These are phyloP conservation scores for Penicillium verhagenii DNA, from an alignment of 495 filamentous ascomycete species.

Conservation along the genomic window DNA sequence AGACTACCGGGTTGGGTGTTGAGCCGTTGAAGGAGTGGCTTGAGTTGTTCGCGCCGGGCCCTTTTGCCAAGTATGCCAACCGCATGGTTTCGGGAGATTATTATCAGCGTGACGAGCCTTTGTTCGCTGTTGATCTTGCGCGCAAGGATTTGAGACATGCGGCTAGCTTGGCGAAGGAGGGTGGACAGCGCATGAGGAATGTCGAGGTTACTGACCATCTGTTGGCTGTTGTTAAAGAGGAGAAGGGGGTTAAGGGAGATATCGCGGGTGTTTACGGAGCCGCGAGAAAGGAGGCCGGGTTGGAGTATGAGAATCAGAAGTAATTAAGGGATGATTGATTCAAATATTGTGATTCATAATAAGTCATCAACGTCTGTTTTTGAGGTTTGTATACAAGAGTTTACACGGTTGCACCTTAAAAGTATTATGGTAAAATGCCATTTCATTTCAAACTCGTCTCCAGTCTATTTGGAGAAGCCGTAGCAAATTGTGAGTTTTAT, in stretches of 20 bases:
- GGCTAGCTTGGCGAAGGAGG: constrained; percentile 57
- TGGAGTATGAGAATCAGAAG: constrained; percentile 62
- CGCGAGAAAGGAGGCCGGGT: constrained; percentile 64
- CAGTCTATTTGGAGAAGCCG: constrained; percentile 4
- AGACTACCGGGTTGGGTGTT: constrained; percentile 74
- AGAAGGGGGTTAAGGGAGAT: constrained; percentile 74
- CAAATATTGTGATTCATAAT: too few species aligned
- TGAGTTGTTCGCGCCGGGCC: constrained; percentile 57
- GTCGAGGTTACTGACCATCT: constrained; percentile 68
- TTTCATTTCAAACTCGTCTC: constrained; percentile 16
- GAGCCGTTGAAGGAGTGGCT: constrained; percentile 67
- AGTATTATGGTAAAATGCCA: constrained; percentile 10
- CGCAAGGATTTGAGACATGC: constrained; percentile 84
- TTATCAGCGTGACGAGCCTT: constrained; percentile 64
- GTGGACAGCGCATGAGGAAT: constrained; percentile 62
- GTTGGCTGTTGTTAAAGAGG: constrained; percentile 65
- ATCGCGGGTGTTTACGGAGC: constrained; percentile 82
- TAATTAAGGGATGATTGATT: not conserved
- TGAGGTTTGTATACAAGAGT: too few species aligned
- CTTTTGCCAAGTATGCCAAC: constrained; percentile 64
- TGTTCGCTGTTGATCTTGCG: constrained; percentile 85
- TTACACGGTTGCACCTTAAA: too few species aligned
- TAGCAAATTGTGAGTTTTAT: constrained; percentile 18
- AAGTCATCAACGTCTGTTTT: too few species aligned
- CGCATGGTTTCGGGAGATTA: constrained; percentile 79